Evolutionary conservation across 2,329 filamentous ascomycete genomes (phyloP).

Genomic region (Talaromyces amestolkiae): DNA sequence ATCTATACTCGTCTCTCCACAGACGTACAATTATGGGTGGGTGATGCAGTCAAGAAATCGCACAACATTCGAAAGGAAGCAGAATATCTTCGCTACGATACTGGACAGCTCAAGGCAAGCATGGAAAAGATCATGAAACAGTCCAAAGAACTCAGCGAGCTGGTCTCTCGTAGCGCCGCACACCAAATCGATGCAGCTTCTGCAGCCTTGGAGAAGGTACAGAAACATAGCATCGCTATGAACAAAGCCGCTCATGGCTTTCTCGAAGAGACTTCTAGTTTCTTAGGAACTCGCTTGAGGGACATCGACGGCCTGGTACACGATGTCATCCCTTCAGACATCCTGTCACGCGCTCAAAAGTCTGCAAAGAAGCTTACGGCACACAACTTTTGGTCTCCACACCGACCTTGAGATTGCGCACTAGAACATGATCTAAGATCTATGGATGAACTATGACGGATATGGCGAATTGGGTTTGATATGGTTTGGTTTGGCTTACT

Average conservation of each 20-base stretch:
- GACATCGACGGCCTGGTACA: conserved; percentile 29
- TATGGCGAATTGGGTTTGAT: conserved; percentile 15
- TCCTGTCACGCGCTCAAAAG: conserved; percentile 36
- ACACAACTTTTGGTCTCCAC: conserved; percentile 20
- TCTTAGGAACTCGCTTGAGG: conserved; percentile 24
- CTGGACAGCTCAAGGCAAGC: conserved; percentile 26
- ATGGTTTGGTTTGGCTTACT: conserved; percentile 1
- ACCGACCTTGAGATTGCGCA: background rate
- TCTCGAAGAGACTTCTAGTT: conserved; percentile 30
- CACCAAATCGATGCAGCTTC: conserved; percentile 34
- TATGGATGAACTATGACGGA: conserved; percentile 8
- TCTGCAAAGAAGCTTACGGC: conserved; percentile 33
- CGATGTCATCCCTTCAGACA: conserved; percentile 28
- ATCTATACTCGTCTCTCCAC: conserved; percentile 39
- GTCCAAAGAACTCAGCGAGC: conserved; percentile 37
- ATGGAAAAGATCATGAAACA: conserved; percentile 28
- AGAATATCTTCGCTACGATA: conserved; percentile 27
- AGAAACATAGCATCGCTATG: conserved; percentile 29
- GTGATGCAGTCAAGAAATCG: conserved; percentile 37
- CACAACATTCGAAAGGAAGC: conserved; percentile 34
- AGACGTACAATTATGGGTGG: conserved; percentile 39
- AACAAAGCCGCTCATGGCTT: conserved; percentile 31
- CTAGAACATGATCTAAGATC: background rate
- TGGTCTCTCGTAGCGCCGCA: conserved; percentile 31
- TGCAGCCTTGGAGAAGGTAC: conserved; percentile 27